These are phyloP conservation scores for Dendrobium nobile DNA, from an alignment of 106 monocot species.

Conservation along the genomic window DNA sequence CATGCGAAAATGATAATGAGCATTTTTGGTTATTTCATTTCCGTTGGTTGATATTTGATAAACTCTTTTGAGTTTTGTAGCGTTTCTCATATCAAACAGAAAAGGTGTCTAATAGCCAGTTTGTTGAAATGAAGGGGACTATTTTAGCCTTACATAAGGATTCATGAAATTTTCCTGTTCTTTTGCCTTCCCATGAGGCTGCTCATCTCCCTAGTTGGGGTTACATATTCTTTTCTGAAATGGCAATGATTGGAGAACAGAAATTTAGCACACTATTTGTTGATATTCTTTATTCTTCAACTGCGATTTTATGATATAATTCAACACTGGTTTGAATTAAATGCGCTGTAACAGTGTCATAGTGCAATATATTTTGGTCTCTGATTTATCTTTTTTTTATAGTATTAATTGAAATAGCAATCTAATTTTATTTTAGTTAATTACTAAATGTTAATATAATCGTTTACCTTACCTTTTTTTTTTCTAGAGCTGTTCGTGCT, in stretches of 20 bases:
- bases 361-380: not conserved
- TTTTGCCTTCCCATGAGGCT: not conserved
- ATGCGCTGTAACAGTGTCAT: not conserved
- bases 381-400: not conserved
- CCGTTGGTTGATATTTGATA: not conserved
- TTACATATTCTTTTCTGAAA: not conserved
- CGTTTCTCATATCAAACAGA: not conserved
- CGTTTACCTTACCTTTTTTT: not conserved
- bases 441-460: not conserved
- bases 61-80: not conserved
- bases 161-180: not conserved
- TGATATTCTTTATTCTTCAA: not conserved
- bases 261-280: not conserved
- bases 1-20: not conserved
- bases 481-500: slow-evolving; percentile 72
- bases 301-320: not conserved
- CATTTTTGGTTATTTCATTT: not conserved
- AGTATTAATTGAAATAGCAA: not conserved
- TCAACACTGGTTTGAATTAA: not conserved
- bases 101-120: not conserved
- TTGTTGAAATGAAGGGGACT: not conserved
- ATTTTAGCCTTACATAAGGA: not conserved
- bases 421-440: not conserved
- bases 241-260: not conserved
- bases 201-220: not conserved